A percentile compares a stretch with the other conserved stretches of the same genome.
Conservation (phyloP, 306 rosid species). For the Herpetospermum pedunculosum region DNA sequence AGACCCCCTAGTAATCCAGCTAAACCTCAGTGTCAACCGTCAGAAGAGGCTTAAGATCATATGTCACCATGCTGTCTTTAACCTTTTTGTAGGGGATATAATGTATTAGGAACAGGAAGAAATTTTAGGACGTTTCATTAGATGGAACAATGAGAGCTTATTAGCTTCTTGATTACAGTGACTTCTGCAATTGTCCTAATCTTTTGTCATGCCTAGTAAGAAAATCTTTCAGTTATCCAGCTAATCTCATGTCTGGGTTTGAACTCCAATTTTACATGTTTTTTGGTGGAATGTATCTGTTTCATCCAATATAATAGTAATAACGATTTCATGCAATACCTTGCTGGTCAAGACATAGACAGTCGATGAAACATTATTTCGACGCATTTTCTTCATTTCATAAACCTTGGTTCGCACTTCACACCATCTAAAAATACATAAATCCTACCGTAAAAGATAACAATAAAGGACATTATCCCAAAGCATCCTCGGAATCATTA, state of each 20-base stretch:
- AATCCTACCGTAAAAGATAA: neutral
- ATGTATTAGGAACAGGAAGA: neutral
- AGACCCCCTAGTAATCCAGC: neutral
- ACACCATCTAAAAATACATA: neutral
- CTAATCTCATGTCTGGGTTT: neutral
- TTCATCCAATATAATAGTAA: neutral
- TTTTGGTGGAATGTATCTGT: neutral
- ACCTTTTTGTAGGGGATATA: neutral
- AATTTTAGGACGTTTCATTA: neutral
- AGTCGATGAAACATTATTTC: neutral
- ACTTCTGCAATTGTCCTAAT: neutral
- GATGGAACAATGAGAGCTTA: neutral
- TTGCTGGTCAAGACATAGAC: neutral
- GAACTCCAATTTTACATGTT: neutral
- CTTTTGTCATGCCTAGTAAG: neutral
- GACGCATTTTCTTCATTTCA: neutral
- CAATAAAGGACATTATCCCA: neutral
- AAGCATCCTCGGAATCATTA: neutral
- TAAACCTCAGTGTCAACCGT: neutral
- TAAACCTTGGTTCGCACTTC: neutral
- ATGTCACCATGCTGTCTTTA: neutral
- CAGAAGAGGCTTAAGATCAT: neutral
- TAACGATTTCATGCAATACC: neutral
- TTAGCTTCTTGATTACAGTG: constrained; percentile 1
- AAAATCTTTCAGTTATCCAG: neutral